These are phyloP conservation scores for Fusarium metavorans DNA, from an alignment of 2,329 filamentous ascomycete species.

Conservation along the genomic window DNA sequence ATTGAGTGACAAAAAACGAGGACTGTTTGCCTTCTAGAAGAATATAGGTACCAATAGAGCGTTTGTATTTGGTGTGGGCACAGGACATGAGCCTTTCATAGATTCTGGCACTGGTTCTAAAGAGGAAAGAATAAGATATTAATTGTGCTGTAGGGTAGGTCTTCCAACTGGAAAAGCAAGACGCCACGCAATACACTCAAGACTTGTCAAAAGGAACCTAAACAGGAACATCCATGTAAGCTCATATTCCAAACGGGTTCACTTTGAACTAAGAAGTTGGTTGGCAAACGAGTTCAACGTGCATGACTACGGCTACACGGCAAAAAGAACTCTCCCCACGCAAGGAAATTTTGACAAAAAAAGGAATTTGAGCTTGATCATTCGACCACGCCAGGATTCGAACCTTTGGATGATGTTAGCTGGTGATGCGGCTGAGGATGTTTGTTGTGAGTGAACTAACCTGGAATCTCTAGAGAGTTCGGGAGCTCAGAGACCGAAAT, in stretches of 20 bases:
- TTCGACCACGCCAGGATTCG: slow-evolving; percentile 34
- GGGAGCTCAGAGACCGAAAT: slow-evolving; percentile 26
- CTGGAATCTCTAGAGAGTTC: slow-evolving; percentile 35
- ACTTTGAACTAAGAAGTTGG: neutral
- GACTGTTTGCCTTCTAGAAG: too few relatives aligned
- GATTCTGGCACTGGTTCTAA: neutral
- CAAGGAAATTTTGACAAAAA: neutral
- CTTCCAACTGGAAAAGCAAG: neutral
- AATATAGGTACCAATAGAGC: too few relatives aligned
- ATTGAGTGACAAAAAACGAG: too few relatives aligned
- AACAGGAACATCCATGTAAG: neutral
- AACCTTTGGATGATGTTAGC: slow-evolving; percentile 7
- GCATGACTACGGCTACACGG: neutral
- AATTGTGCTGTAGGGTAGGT: neutral
- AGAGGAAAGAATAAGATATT: neutral
- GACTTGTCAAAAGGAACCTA: neutral
- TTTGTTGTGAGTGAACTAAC: slow-evolving; percentile 8
- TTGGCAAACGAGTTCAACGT: neutral
- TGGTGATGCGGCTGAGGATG: too few relatives aligned
- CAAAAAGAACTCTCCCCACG: neutral
- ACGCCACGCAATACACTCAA: neutral
- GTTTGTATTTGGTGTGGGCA: too few relatives aligned
- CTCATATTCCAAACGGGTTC: neutral
- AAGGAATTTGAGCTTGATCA: neutral
- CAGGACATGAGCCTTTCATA: neutral